Conservation (phyloP, 2,329 filamentous ascomycete genomes). For the Exophiala dermatitidis region DNA sequence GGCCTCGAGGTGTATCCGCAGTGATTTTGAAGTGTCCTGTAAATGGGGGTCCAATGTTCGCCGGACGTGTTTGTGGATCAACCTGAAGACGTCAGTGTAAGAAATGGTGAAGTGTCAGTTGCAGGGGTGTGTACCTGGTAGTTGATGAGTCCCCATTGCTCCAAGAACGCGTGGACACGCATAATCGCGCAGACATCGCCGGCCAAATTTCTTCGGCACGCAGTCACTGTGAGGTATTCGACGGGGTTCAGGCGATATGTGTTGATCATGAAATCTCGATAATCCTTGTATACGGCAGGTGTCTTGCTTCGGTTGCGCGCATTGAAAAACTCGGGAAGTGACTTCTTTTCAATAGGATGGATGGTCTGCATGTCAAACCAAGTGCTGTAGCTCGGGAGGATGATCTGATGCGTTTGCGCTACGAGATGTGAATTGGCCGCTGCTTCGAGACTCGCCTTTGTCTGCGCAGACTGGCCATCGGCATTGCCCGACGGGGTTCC, state of each 20-base stretch:
- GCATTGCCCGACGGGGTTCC: conserved; percentile 36
- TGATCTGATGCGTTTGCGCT: conserved; percentile 88
- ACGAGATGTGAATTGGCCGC: conserved; percentile 87
- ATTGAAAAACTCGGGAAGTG: conserved; percentile 97
- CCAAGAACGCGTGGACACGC: conserved; percentile 94
- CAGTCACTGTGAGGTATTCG: conserved; percentile 94
- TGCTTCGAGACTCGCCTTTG: conserved; percentile 74
- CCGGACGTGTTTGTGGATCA: conserved; percentile 88
- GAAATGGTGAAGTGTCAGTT: background rate
- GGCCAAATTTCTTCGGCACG: conserved; percentile 86
- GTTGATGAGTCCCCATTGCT: conserved; percentile 98
- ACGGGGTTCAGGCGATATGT: conserved; percentile 93
- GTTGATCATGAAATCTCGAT: conserved; percentile 99
- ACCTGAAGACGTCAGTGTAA: conserved; percentile 54
- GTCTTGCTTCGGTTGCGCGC: conserved; percentile 97
- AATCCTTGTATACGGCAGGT: conserved; percentile 93
- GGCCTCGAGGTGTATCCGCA: conserved; percentile 86
- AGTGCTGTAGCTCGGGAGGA: conserved; percentile 92
- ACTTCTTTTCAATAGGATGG: conserved; percentile 86
- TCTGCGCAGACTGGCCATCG: conserved; percentile 53
- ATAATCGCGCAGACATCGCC: conserved; percentile 99
- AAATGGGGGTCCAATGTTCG: conserved; percentile 90
- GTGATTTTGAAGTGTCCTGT: conserved; percentile 96
- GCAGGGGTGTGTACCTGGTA: conserved; percentile 64
- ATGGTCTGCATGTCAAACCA: conserved; percentile 99